Evolutionary conservation across 768 basidiomycete genomes (phyloP), one percentile per base, ranked within the genome.

Genomic region (Suillus decipiens): DNA sequence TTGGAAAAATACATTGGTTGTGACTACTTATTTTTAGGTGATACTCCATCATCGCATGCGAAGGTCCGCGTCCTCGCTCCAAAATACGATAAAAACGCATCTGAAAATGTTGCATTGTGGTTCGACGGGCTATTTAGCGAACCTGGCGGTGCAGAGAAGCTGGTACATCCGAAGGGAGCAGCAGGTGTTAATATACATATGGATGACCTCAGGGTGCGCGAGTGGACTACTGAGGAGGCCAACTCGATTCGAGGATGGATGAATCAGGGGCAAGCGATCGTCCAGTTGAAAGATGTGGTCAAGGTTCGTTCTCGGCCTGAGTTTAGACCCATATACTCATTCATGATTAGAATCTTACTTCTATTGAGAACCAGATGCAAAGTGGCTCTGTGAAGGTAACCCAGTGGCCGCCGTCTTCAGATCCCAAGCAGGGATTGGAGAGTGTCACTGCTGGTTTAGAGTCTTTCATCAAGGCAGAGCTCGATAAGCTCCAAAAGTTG

Each of bases 171-270:
- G 0, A 62, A 68, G 24, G 58, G 50, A 17, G 71, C 63, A 12
- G 59, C 67, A 14, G 53, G 72, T 53, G 37, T 57, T 31, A 7
- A 19, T 24, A 11, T 28, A 17, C 61, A 77, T 33, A 73, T 78
- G 64, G 76, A 75, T 53, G 76, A 74, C 53, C 72, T 65, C 1
- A 73, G 82, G 56, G 75, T 83, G 22, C 77, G 82, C 11, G 78
- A 79, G 59, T 79, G 73, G 71, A 78, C 76, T 14, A 34, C 14
- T 14, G 76, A 79, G 37, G 83, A 84, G 61, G 65, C 72, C 56
- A 60, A 63, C 0, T 60, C 70, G 17, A 72, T 80, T 55, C 68
- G 72, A 28, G 67, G 65, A 15, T 86, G 80, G 75, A 69, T 85
- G 62, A 62, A 70, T 0, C 67, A 79, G 57, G 73, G 76, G n/a